Conservation (phyloP, 2,329 filamentous ascomycete species). For the Beauveria bassiana region DNA sequence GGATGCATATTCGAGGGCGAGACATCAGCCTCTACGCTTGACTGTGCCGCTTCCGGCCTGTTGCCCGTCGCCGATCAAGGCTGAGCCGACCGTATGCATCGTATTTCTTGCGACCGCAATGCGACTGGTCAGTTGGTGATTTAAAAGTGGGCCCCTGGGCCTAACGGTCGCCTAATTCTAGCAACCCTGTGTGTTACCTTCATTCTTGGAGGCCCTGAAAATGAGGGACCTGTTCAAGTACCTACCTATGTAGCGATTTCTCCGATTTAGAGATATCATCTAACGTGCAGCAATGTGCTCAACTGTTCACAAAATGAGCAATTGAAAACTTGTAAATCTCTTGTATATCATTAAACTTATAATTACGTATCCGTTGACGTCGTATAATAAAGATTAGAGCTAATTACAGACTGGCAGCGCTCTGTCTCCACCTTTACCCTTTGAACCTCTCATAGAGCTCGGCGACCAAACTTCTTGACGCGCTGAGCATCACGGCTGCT, state of each 20-base stretch:
- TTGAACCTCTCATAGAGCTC: not conserved
- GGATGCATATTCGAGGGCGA: not conserved
- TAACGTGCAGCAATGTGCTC: not conserved
- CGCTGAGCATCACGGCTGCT: slow-evolving; percentile 37
- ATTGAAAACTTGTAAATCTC: not conserved
- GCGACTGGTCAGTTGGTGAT: not conserved
- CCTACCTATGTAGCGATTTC: not conserved
- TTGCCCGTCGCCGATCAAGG: not conserved
- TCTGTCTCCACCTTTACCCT: not conserved
- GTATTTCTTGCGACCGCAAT: not conserved
- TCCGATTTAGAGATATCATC: not conserved
- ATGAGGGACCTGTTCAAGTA: not conserved
- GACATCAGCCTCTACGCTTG: not conserved
- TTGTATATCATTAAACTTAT: not conserved
- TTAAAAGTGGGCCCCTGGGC: not conserved
- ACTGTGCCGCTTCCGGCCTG: not conserved
- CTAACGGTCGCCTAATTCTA: not conserved
- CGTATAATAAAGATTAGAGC: not conserved
- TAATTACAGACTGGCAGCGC: not conserved
- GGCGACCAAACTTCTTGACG: slow-evolving; percentile 39
- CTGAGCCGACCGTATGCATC: slow-evolving; percentile 8
- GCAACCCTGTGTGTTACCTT: not conserved
- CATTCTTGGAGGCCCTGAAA: not conserved
- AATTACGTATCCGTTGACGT: not conserved
- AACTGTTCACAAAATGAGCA: not conserved